phyloP scores from a whole-genome alignment of 2,329 filamentous ascomycete genomes.

The Fusarium piperis region DNA sequence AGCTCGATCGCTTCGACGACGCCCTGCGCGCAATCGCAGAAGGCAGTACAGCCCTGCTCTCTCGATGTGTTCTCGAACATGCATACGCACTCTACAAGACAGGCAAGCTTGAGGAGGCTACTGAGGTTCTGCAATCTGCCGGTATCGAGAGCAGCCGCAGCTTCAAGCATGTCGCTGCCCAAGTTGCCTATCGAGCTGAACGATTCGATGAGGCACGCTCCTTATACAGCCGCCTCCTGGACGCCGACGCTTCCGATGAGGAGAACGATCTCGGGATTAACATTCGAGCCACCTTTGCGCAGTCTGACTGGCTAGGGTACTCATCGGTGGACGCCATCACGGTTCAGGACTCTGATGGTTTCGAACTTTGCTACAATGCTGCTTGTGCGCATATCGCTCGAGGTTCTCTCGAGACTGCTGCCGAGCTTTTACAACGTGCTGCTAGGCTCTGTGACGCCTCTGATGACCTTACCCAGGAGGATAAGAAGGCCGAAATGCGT shows the following conservation, averaged over 20 bases:
- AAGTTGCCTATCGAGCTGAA: constrained; percentile 78
- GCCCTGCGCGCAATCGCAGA: constrained; percentile 75
- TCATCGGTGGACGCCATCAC: constrained; percentile 55
- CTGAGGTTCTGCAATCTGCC: constrained; percentile 51
- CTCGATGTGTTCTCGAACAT: constrained; percentile 72
- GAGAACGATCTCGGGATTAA: constrained; percentile 83
- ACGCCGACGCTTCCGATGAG: constrained; percentile 63
- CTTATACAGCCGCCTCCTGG: constrained; percentile 69
- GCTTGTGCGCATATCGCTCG: constrained; percentile 78
- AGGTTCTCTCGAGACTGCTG: constrained; percentile 71
- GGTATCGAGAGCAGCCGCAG: constrained; percentile 45
- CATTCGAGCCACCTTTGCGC: constrained; percentile 74
- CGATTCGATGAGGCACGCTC: constrained; percentile 73
- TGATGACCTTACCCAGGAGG: constrained; percentile 77
- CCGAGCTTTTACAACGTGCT: constrained; percentile 74
- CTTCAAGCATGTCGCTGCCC: constrained; percentile 67
- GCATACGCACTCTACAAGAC: constrained; percentile 88
- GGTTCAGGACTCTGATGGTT: constrained; percentile 73
- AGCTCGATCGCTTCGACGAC: constrained; percentile 84
- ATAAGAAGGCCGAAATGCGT: constrained; percentile 77
- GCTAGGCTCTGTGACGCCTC: constrained; percentile 76
- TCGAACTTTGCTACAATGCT: constrained; percentile 84
- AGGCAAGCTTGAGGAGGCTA: constrained; percentile 74
- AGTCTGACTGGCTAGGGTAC: constrained; percentile 74
- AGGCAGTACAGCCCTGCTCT: constrained; percentile 68